Conservation (phyloP, 805 yeast genomes). For the Yamadazyma endophytica region DNA sequence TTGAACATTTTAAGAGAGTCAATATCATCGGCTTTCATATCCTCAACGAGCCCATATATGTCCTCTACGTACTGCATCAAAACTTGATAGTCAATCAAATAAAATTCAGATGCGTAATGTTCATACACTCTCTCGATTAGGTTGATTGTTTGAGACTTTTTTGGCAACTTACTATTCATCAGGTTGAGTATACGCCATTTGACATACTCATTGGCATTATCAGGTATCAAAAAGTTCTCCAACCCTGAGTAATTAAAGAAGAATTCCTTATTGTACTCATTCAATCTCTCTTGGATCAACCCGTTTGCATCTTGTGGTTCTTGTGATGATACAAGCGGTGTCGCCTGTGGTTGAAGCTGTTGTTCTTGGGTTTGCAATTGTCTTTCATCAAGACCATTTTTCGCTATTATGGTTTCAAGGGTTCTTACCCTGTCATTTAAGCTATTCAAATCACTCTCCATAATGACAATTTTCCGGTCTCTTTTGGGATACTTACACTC, state of each 20-base stretch:
- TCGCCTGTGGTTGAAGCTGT: not conserved
- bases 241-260: slow-evolving; percentile 11
- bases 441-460: slow-evolving; percentile 37
- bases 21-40: slow-evolving; percentile 4
- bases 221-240: slow-evolving; percentile 23
- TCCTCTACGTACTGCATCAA: slow-evolving; percentile 11
- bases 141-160: slow-evolving; percentile 16
- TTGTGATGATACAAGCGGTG: not conserved
- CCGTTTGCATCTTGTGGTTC: not conserved
- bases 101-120: slow-evolving; percentile 33
- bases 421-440: slow-evolving; percentile 28
- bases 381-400: not conserved
- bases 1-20: slow-evolving; percentile 2
- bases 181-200: slow-evolving; percentile 16
- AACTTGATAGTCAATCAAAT: slow-evolving; percentile 24
- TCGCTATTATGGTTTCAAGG: slow-evolving; percentile 16
- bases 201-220: slow-evolving; percentile 21
- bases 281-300: slow-evolving; percentile 10
- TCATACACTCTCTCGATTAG: slow-evolving; percentile 22
- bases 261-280: slow-evolving; percentile 8
- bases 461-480: slow-evolving; percentile 38
- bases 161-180: slow-evolving; percentile 18
- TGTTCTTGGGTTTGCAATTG: not conserved
- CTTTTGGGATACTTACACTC: slow-evolving; percentile 34
- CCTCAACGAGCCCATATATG: slow-evolving; percentile 9